A percentile compares a stretch with the other conserved stretches of the same genome.
These are phyloP conservation scores for Fusarium sp. DNA, from an alignment of 2,329 filamentous ascomycete species.

Conservation along the genomic window DNA sequence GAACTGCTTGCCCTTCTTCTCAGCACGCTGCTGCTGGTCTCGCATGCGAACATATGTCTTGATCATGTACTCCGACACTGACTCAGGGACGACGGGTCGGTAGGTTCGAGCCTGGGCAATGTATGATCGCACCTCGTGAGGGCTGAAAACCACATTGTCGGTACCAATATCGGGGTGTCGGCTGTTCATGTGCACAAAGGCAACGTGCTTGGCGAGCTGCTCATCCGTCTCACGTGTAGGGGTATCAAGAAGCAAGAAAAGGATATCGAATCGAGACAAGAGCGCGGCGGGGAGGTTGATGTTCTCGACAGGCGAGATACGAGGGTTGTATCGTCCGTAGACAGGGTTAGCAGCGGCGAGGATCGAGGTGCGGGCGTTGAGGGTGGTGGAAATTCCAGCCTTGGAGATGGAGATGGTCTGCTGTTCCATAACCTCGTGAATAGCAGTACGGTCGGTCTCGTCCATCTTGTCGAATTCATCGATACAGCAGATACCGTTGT, in stretches of 20 bases:
- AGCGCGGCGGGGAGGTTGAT: constrained; percentile 99
- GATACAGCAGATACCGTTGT: constrained; percentile 88
- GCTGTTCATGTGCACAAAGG: constrained; percentile 97
- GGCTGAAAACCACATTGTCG: constrained; percentile 81
- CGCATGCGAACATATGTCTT: constrained; percentile 96
- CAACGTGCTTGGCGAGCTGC: constrained; percentile 94
- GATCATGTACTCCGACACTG: constrained; percentile 94
- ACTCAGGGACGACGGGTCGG: constrained; percentile 85
- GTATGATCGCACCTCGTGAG: constrained; percentile 94
- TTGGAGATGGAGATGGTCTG: constrained; percentile 89
- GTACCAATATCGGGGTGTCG: constrained; percentile 81
- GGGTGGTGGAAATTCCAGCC: constrained; percentile 76
- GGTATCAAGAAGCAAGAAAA: constrained; percentile 97
- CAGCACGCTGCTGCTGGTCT: constrained; percentile 90
- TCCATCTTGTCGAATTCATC: constrained; percentile 94
- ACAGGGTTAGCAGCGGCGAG: constrained; percentile 96
- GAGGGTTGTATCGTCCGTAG: constrained; percentile 97
- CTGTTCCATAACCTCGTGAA: constrained; percentile 91
- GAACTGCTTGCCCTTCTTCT: constrained; percentile 91
- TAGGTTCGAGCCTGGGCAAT: constrained; percentile 92
- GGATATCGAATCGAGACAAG: constrained; percentile 94
- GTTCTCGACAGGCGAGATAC: constrained; percentile 96
- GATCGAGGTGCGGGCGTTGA: constrained; percentile 96
- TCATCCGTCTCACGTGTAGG: constrained; percentile 90
- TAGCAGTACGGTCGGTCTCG: constrained; percentile 83